Evolutionary conservation across 2,329 filamentous ascomycete genomes (phyloP), one percentile per base, ranked within the genome.

Genomic region (Trichoderma lentiforme): DNA sequence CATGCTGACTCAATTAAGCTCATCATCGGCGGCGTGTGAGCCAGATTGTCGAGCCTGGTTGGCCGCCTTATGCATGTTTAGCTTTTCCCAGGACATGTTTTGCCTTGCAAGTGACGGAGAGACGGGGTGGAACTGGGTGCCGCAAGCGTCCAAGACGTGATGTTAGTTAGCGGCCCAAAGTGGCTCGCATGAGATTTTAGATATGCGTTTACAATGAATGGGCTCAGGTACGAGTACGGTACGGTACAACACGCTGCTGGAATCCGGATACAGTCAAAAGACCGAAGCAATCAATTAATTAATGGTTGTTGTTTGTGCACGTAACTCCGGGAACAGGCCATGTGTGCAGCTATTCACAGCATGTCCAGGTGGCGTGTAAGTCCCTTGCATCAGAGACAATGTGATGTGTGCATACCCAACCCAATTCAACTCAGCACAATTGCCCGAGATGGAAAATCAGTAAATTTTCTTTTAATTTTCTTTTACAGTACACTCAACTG

Each of bases 11-110:
- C 18, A 62, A 53, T 36, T 70, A 70, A 70, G 56, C 67, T 70
- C 67, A 67, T 6, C 11, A 18, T 51, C 39, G 28, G 28, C 36
- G 56, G 56, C 56, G 66, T 53, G 57, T 69, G 66, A 69, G 66
- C 56, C 56, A 62, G 67, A 70, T 70, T 53, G 39, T 47, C 60
- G 67, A 58, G 9, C 47, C 57, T 70, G 67, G 67, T 62, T 70
- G 56, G 67, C 30, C 57, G 56, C 67, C 67, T 32, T 60, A 18
- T 30, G 53, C 53, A 43, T 58, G 34, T 36, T 57, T 70, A 70
- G 67, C 30, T 24, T 57, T 21, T 53, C 21, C 43, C 24, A 65
- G 24, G 47, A 6, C 11, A 39, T n/a, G 34, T n/a, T 63, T 63
- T 63, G 60, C 21, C 14, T 53, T 53, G 64, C 3, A 18, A 34